Evolutionary conservation across 2,329 filamentous ascomycete species (phyloP), one percentile per base, ranked within the genome.

Genomic region (Talaromyces sp.): DNA sequence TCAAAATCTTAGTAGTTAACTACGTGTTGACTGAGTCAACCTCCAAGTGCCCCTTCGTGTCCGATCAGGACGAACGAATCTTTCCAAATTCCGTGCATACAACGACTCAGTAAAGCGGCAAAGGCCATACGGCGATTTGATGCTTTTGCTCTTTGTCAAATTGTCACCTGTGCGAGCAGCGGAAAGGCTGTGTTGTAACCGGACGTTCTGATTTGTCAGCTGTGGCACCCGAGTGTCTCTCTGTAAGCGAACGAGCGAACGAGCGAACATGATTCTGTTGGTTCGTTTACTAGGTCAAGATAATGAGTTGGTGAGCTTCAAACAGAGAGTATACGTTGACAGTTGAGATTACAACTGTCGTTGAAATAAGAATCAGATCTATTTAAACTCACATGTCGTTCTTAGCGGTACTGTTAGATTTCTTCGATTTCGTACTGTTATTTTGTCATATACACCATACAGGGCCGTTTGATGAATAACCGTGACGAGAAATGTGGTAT

Each of bases 401-500:
- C 28, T 45, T 56, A 56, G 54, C 54, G 54, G 54, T 56, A 56
- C 22, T 37, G 41, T 39, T 17, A 39, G 36, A 39, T 13, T 39
- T 28, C 25, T 48, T 48, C 25, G 48, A 37, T 39, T 39, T 52
- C 25, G 45, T 48, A 48, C 45, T 48, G 45, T 48, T 48, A 13
- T 48, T 19, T 25, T 33, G 45, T 48, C 22, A 45, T n/a, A 28
- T 28, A 28, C 25, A 28, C 25, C 25, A 28, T 28, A 28, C 25
- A 28, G 25, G 25, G 25, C 25, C 57, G 51, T 59, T 41, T 33
- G 36, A 33, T 40, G 43, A 51, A 56, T 51, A 56, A 56, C 57
- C 25, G 57, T 52, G 39, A 59, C 53, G 36, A 45, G 53, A 55
- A 55, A 52, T 56, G 33, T 36, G 35, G 57, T 59, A 59, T 56